Evolutionary conservation across 106 monocot genomes (phyloP).

Genomic region (Phalaenopsis aphrodite): DNA sequence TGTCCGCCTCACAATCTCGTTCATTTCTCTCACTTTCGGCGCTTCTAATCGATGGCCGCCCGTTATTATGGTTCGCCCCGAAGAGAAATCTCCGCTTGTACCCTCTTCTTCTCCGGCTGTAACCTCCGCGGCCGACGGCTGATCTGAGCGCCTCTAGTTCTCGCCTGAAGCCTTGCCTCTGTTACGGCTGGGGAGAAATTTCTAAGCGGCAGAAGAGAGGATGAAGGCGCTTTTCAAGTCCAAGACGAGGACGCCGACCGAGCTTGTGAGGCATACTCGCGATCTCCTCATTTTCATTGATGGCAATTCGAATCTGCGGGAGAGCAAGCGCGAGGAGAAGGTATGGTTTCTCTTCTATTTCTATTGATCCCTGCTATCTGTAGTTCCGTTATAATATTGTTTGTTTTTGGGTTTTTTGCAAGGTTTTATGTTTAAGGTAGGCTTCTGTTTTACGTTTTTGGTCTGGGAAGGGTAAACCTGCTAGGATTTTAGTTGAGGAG

Average conservation of each 20-base stretch:
- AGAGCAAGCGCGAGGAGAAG: conserved; percentile 83
- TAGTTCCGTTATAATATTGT: too few relatives aligned
- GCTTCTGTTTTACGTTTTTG: too few relatives aligned
- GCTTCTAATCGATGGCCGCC: neutral
- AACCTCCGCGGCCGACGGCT: too few relatives aligned
- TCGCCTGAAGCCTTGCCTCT: too few relatives aligned
- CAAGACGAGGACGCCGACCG: conserved; percentile 74
- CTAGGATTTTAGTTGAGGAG: too few relatives aligned
- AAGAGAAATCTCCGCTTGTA: neutral
- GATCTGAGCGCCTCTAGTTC: too few relatives aligned
- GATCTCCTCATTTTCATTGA: conserved; percentile 60
- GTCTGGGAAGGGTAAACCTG: too few relatives aligned
- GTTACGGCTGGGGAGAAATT: neutral
- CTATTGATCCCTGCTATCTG: too few relatives aligned
- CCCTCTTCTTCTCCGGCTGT: neutral
- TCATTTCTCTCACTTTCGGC: neutral
- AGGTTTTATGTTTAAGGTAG: too few relatives aligned
- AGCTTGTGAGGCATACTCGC: conserved; percentile 67
- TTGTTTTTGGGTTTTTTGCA: too few relatives aligned
- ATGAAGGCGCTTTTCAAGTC: conserved; percentile 98
- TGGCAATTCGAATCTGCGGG: conserved; percentile 25
- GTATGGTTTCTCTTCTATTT: conserved; percentile 14
- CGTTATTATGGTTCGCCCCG: neutral
- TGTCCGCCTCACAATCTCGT: too few relatives aligned
- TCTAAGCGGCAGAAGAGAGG: neutral